Evolutionary conservation across 148 eudicot species (phyloP).

Genomic region (Vaccinium myrtillus): DNA sequence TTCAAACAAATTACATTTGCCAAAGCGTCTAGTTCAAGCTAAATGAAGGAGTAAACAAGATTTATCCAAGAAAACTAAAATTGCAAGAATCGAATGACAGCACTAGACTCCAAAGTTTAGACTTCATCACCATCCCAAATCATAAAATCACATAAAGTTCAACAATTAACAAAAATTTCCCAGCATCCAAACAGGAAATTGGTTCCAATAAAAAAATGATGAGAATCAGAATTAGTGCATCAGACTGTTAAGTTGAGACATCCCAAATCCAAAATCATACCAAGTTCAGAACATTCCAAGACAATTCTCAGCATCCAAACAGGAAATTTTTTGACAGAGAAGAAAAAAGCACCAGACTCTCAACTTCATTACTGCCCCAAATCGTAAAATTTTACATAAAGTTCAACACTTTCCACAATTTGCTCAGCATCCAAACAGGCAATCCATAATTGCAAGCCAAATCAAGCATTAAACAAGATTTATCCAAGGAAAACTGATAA

Average conservation of each 20-base stretch:
- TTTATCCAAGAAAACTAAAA: background rate
- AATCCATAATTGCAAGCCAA: background rate
- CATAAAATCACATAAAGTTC: background rate
- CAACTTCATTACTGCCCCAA: constrained; percentile 16
- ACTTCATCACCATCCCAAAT: background rate
- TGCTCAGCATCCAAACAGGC: background rate
- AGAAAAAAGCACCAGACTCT: constrained; percentile 28
- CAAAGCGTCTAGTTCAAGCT: background rate
- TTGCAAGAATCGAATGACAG: background rate
- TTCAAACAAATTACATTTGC: too few relatives aligned
- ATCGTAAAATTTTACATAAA: too few relatives aligned
- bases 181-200: background rate
- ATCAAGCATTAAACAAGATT: background rate
- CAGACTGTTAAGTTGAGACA: too few relatives aligned
- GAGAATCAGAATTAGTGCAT: too few relatives aligned
- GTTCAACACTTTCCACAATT: too few relatives aligned
- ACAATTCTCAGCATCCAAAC: too few relatives aligned
- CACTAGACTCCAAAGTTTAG: background rate
- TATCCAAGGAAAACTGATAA: background rate
- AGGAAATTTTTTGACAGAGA: background rate
- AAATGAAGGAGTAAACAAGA: background rate
- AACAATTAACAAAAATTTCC: background rate
- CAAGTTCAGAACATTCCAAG: too few relatives aligned
- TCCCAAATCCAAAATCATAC: too few relatives aligned
- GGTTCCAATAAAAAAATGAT: background rate